phyloP scores from a whole-genome alignment of 2,329 filamentous ascomycete species.

The Basipetospora chlamydospora region DNA sequence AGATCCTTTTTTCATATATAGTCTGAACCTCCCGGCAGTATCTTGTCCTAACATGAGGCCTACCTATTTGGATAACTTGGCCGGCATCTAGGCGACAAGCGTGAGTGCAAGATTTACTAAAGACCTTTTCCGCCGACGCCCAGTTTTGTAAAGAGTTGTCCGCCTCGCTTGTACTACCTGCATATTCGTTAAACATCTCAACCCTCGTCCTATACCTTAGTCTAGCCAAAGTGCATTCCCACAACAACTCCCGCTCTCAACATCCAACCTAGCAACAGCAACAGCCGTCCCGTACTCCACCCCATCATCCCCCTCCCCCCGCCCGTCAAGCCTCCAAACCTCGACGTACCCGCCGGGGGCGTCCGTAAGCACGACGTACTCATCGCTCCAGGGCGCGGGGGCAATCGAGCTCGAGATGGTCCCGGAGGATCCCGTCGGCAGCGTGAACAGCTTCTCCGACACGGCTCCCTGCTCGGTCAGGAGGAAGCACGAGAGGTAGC shows the following conservation, averaged over 20 bases:
- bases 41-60: too few species aligned
- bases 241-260: background rate
- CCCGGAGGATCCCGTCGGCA: background rate
- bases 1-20: too few species aligned
- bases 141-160: too few species aligned
- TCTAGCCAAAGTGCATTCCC: constrained; percentile 1
- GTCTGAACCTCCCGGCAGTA: too few species aligned
- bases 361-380: background rate
- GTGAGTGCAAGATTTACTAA: too few species aligned
- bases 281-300: background rate
- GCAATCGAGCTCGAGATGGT: constrained; percentile 1
- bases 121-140: too few species aligned
- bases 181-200: too few species aligned
- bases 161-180: too few species aligned
- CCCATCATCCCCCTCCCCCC: background rate
- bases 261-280: constrained; percentile 1
- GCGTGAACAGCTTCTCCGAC: background rate
- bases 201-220: background rate
- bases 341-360: constrained; percentile 1
- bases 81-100: too few species aligned
- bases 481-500: constrained; percentile 1
- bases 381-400: constrained; percentile 1
- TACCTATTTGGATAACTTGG: too few species aligned
- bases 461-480: background rate
- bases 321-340: background rate